phyloP scores from a whole-genome alignment of 148 eudicot species.

The Cornus kousa region DNA sequence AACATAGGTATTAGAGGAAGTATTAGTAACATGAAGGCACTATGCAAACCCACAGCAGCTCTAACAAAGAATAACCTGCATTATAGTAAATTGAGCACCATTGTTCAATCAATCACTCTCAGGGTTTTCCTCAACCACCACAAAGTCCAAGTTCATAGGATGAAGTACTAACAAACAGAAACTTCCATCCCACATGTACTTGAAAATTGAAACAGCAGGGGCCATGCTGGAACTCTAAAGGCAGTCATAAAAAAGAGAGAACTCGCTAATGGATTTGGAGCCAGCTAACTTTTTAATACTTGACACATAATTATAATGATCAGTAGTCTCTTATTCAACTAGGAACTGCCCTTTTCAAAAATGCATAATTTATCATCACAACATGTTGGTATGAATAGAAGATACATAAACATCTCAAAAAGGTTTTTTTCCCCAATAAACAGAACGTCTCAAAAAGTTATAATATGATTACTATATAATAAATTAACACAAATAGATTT shows the following conservation, averaged over 20 bases:
- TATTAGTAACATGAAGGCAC: not conserved
- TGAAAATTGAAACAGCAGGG: not conserved
- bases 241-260: not conserved
- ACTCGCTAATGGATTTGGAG: not conserved
- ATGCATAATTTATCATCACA: not conserved
- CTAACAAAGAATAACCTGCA: not conserved
- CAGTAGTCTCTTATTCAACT: not conserved
- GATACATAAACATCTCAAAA: too few relatives aligned
- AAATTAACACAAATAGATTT: not conserved
- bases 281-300: not conserved
- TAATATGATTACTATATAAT: too few relatives aligned
- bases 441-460: too few relatives aligned
- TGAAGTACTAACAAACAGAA: not conserved
- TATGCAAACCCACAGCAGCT: not conserved
- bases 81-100: constrained; percentile 1
- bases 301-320: not conserved
- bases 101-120: not conserved
- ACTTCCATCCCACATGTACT: not conserved
- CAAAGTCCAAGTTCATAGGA: not conserved
- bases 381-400: too few relatives aligned
- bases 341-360: not conserved
- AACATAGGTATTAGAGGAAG: not conserved
- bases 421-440: too few relatives aligned
- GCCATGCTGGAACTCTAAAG: not conserved
- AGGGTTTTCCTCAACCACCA: not conserved